Evolutionary conservation across 495 filamentous ascomycete genomes (phyloP).

Genomic region (Lophiostoma macrostomum): DNA sequence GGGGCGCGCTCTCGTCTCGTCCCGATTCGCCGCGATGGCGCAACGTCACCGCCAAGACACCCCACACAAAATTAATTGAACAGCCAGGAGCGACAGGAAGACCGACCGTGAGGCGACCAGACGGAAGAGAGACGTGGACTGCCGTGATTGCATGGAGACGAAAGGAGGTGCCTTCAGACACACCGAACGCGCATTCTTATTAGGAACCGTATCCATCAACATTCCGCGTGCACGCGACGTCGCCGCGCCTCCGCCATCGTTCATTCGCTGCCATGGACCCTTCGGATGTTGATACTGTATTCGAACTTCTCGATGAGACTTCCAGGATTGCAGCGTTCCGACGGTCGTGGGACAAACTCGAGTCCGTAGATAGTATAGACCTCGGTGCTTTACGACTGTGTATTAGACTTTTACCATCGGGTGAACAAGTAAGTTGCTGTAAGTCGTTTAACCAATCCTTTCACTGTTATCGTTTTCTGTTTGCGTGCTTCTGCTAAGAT

Average conservation of each 20-base stretch:
- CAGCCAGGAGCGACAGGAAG: not conserved
- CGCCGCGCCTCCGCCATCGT: not conserved
- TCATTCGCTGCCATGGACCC: not conserved
- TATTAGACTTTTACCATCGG: not conserved
- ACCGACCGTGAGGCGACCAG: too few species aligned
- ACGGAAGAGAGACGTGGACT: not conserved
- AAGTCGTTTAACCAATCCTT: not conserved
- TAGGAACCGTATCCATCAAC: conserved; percentile 1
- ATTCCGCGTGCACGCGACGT: not conserved
- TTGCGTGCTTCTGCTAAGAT: too few species aligned
- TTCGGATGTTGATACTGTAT: not conserved
- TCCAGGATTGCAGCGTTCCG: not conserved
- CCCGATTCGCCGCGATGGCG: conserved; percentile 1
- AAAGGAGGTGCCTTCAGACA: not conserved
- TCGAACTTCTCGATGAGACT: conserved; percentile 5
- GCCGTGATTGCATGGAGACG: not conserved
- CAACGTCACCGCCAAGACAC: conserved; percentile 11
- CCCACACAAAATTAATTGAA: not conserved
- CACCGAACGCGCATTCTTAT: not conserved
- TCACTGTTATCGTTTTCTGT: too few species aligned
- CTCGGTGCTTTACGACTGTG: not conserved
- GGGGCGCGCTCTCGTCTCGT: not conserved
- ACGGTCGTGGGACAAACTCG: not conserved
- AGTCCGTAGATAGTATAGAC: not conserved
- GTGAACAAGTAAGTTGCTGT: not conserved